Evolutionary conservation across 257 asterid genomes (phyloP).

Genomic region (Penstemon eatonii): DNA sequence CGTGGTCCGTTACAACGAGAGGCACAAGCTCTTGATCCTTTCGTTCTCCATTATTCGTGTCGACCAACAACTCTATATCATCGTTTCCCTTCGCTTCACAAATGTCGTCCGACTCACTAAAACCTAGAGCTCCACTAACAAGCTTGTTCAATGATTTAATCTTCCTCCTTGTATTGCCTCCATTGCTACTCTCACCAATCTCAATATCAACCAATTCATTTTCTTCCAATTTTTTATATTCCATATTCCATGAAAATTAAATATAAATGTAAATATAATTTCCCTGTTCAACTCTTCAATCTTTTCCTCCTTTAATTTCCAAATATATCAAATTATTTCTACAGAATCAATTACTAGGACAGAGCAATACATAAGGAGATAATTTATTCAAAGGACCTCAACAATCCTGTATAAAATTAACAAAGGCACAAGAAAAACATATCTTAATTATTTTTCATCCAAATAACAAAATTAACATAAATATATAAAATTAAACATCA

Average conservation of each 20-base stretch:
- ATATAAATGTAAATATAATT: conserved; percentile 6
- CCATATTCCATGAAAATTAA: conserved; percentile 37
- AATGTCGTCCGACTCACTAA: conserved; percentile 2
- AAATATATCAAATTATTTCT: background rate
- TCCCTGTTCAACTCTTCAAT: conserved; percentile 20
- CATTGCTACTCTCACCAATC: background rate
- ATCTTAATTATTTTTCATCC: no score
- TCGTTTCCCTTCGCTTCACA: conserved; percentile 19
- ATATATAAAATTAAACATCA: no score
- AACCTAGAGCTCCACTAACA: conserved; percentile 35
- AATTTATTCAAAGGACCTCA: background rate
- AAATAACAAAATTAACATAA: no score
- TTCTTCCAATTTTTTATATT: conserved; percentile 24
- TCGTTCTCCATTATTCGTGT: conserved; percentile 27
- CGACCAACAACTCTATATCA: conserved; percentile 28
- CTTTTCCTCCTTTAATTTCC: background rate
- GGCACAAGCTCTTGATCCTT: conserved; percentile 22
- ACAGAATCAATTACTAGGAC: background rate
- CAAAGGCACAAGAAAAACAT: background rate
- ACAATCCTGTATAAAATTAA: background rate
- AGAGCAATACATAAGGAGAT: background rate
- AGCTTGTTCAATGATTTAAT: conserved; percentile 36
- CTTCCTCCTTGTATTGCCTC: conserved; percentile 22
- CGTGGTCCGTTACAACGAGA: conserved; percentile 24
- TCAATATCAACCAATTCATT: conserved; percentile 22